phyloP scores from a whole-genome alignment of 805 yeast species.

The Debaryomyces prosopidis region DNA sequence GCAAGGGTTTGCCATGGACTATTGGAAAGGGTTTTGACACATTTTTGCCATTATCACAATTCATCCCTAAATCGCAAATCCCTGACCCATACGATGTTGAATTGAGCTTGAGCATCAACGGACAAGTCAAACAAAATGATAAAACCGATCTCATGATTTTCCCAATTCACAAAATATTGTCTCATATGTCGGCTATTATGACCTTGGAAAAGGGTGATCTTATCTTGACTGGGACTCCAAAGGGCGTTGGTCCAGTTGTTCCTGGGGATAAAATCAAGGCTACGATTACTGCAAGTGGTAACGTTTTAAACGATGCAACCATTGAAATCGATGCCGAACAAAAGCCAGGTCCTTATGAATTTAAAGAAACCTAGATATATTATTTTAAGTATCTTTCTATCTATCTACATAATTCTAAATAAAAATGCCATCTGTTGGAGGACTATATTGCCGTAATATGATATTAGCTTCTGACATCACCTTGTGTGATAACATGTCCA shows the following conservation, averaged over 20 bases:
- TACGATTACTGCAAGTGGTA: constrained; percentile 55
- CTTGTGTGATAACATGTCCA: constrained; percentile 77
- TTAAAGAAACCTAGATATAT: constrained; percentile 27
- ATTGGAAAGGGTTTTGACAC: constrained; percentile 97
- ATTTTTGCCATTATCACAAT: constrained; percentile 80
- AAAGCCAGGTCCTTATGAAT: constrained; percentile 48
- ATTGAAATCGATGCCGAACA: constrained; percentile 55
- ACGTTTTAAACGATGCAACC: constrained; percentile 49
- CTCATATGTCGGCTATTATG: constrained; percentile 85
- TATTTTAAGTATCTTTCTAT: not conserved
- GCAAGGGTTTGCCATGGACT: constrained; percentile 94
- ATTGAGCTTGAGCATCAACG: constrained; percentile 68
- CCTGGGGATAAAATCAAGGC: constrained; percentile 83
- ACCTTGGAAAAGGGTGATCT: constrained; percentile 89
- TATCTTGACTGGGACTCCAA: constrained; percentile 94
- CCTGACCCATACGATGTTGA: constrained; percentile 73
- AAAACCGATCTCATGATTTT: constrained; percentile 81
- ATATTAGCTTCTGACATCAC: constrained; percentile 79
- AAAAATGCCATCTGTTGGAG: constrained; percentile 41
- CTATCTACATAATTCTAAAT: constrained; percentile 16
- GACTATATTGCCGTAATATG: constrained; percentile 51
- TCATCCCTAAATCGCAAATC: constrained; percentile 65
- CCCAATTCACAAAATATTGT: constrained; percentile 77
- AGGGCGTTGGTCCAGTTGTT: constrained; percentile 84
- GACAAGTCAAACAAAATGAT: constrained; percentile 69